Evolutionary conservation across 2,329 filamentous ascomycete species (phyloP).

Genomic region (Monilinia vaccinii-corymbosi): DNA sequence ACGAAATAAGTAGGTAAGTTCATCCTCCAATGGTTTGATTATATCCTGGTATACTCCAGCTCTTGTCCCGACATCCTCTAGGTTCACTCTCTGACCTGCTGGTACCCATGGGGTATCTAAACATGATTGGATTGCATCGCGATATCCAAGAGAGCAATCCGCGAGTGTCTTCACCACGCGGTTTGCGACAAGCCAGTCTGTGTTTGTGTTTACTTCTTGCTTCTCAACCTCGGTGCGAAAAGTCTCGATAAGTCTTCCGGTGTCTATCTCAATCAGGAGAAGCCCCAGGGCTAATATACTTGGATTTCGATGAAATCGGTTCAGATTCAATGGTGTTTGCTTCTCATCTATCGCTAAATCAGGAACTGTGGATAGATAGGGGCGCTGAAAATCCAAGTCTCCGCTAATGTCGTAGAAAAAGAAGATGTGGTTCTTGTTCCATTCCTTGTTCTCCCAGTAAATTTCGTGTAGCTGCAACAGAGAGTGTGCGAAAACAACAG

Average conservation of each 20-base stretch:
- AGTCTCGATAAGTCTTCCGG: not conserved
- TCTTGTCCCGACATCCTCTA: not conserved
- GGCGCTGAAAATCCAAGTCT: not conserved
- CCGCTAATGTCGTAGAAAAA: not conserved
- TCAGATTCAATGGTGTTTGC: not conserved
- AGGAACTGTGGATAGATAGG: not conserved
- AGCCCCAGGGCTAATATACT: not conserved
- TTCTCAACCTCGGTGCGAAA: not conserved
- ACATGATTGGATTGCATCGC: not conserved
- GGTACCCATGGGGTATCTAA: not conserved
- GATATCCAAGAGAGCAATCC: conserved; percentile 1
- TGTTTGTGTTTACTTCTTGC: not conserved
- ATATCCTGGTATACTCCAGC: not conserved
- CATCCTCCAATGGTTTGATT: not conserved
- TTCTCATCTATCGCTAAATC: not conserved
- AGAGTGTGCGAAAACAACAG: not conserved
- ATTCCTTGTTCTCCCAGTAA: not conserved
- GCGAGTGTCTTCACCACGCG: not conserved
- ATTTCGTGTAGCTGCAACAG: not conserved
- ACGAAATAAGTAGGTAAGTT: not conserved
- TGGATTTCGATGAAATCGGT: not conserved
- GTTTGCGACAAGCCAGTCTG: not conserved
- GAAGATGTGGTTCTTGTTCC: not conserved
- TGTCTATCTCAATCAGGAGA: not conserved
- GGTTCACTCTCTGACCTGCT: not conserved